These are phyloP conservation scores for Volvox reticuliferus DNA, from an alignment of 139 green algal genomes.

Conservation along the genomic window DNA sequence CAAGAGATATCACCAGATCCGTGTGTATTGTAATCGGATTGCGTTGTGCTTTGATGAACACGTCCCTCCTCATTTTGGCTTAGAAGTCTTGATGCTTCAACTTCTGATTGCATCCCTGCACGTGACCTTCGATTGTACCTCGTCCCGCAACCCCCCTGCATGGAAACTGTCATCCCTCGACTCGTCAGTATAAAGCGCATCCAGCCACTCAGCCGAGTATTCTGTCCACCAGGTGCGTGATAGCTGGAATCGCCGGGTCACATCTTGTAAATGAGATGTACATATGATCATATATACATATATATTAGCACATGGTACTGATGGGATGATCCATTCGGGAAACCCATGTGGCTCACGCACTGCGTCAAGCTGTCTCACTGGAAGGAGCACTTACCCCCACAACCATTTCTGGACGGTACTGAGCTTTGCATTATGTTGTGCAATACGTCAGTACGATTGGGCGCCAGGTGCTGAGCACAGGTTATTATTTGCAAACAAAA, in stretches of 20 bases:
- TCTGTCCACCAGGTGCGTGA: conserved; percentile 31
- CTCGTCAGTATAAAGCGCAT: conserved; percentile 21
- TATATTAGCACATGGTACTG: background rate
- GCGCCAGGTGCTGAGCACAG: background rate
- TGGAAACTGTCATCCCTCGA: background rate
- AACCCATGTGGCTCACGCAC: too few relatives aligned
- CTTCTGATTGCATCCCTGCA: background rate
- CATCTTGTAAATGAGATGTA: too few relatives aligned
- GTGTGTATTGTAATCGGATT: background rate
- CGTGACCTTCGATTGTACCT: background rate
- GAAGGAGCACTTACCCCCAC: too few relatives aligned
- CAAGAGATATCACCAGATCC: background rate
- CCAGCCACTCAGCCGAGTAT: conserved; percentile 17
- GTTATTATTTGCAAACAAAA: background rate
- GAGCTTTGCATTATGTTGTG: background rate
- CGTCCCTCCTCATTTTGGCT: background rate
- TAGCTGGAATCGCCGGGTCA: too few relatives aligned
- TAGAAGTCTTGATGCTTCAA: too few relatives aligned
- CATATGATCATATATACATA: background rate
- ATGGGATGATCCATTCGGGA: background rate
- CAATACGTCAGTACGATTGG: background rate
- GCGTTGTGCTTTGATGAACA: background rate
- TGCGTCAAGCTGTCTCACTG: too few relatives aligned
- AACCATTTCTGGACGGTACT: background rate
- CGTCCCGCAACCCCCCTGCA: background rate